Percentiles rank a stretch among this genome's conserved stretches.
phyloP scores from a whole-genome alignment of 2,329 filamentous ascomycete genomes.

The Monosporascus cannonballus region DNA sequence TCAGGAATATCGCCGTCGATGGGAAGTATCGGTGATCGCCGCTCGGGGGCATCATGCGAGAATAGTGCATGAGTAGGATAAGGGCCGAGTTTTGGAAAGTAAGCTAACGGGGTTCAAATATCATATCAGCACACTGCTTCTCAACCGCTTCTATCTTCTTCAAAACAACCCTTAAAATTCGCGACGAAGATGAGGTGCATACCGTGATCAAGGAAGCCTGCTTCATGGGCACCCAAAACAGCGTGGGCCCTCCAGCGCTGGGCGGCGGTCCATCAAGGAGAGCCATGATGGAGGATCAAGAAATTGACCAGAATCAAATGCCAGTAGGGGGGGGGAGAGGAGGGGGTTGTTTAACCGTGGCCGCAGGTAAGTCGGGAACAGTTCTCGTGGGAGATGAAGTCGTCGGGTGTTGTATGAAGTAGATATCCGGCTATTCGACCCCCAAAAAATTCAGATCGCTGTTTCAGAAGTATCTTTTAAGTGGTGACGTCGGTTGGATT shows the following conservation, averaged over 20 bases:
- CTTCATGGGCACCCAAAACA: constrained; percentile 61
- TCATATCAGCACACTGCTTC: too few relatives aligned
- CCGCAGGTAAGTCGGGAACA: too few relatives aligned
- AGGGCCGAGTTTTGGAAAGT: constrained; percentile 75
- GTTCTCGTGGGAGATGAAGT: too few relatives aligned
- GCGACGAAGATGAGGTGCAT: constrained; percentile 19
- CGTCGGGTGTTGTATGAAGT: too few relatives aligned
- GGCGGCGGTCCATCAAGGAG: constrained; percentile 32
- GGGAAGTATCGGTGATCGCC: constrained; percentile 86
- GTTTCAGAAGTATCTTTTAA: background rate
- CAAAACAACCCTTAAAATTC: background rate
- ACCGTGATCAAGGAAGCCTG: constrained; percentile 62
- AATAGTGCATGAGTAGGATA: constrained; percentile 88
- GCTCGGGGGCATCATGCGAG: constrained; percentile 80
- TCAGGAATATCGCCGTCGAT: constrained; percentile 89
- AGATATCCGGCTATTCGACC: too few relatives aligned
- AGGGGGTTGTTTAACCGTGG: too few relatives aligned
- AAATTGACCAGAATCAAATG: background rate
- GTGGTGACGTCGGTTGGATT: background rate
- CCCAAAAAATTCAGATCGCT: too few relatives aligned
- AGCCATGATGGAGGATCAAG: constrained; percentile 29
- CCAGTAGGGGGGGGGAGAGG: too few relatives aligned
- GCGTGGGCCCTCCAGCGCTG: constrained; percentile 34
- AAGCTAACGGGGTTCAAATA: constrained; percentile 43
- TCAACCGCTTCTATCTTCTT: too few relatives aligned